Conservation (phyloP, 176 grass and related monocot species). For the Pontederia crassipes region DNA sequence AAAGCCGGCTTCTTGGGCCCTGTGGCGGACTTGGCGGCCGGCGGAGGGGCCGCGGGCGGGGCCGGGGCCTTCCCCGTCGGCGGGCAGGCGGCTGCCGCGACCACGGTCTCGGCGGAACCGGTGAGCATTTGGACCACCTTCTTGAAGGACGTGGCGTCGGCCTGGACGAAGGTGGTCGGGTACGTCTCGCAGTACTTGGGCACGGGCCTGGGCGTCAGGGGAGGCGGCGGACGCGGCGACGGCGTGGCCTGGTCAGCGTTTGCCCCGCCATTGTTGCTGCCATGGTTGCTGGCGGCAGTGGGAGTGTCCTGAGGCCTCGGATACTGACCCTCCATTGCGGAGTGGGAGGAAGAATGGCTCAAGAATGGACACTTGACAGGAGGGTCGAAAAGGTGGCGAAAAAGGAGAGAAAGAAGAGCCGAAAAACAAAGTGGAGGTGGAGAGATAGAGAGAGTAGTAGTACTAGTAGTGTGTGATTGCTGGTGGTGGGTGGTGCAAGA, state of each 20-base stretch:
- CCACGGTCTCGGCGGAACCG: conserved; percentile 44
- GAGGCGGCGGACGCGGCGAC: conserved; percentile 19
- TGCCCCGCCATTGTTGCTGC: conserved; percentile 20
- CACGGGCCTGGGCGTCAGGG: conserved; percentile 26
- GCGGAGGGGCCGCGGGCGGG: neutral
- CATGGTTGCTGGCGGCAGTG: conserved; percentile 13
- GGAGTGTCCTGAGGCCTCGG: conserved; percentile 1
- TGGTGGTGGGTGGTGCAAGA: too few relatives aligned
- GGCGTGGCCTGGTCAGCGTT: neutral
- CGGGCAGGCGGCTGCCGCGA: conserved; percentile 19
- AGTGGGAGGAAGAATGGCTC: neutral
- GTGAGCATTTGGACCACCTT: conserved; percentile 98
- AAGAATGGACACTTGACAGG: neutral
- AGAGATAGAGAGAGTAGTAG: neutral
- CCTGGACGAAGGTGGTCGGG: conserved; percentile 95
- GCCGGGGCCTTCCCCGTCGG: conserved; percentile 14
- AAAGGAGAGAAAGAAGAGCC: neutral
- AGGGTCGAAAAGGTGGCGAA: neutral
- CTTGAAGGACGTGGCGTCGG: conserved; percentile 79
- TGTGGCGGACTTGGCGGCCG: neutral
- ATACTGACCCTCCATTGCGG: neutral
- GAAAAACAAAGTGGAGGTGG: too few relatives aligned
- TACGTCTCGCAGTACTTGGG: conserved; percentile 68
- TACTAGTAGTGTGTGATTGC: neutral
- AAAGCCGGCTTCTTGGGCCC: conserved; percentile 64